A percentile compares a stretch with the other conserved stretches of the same genome.
Evolutionary conservation across 768 basidiomycete genomes (phyloP).

Genomic region (Trametopsis cervina): DNA sequence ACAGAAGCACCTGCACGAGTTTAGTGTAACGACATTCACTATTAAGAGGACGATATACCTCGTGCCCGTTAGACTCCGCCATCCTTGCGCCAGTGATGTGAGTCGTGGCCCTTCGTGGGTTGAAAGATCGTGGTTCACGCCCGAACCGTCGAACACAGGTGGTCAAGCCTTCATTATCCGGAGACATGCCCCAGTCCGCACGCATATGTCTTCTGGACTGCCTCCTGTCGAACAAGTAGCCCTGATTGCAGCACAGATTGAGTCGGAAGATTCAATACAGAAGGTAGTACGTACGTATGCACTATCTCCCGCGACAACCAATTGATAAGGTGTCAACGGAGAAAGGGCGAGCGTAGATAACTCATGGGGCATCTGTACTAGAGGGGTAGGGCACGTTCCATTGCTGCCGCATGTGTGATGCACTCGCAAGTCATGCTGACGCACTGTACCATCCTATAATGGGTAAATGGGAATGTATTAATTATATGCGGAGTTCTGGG

Average conservation of each 20-base stretch:
- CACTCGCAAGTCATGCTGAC: constrained; percentile 79
- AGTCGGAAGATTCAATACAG: constrained; percentile 3
- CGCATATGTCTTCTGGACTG: constrained; percentile 54
- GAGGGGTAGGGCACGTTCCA: constrained; percentile 58
- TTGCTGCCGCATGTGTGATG: constrained; percentile 57
- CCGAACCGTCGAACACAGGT: constrained; percentile 83
- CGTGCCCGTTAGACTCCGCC: constrained; percentile 64
- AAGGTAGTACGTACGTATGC: constrained; percentile 51
- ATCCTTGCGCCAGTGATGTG: constrained; percentile 76
- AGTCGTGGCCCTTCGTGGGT: constrained; percentile 35
- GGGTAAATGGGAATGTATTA: constrained; percentile 13
- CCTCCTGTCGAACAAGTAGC: constrained; percentile 78
- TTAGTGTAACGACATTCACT: constrained; percentile 21
- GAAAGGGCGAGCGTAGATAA: constrained; percentile 73
- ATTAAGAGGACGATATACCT: constrained; percentile 35
- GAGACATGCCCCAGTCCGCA: constrained; percentile 65
- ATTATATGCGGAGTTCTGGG: constrained; percentile 11
- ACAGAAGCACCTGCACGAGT: constrained; percentile 44
- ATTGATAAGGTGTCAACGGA: constrained; percentile 72
- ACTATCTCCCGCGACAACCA: constrained; percentile 79
- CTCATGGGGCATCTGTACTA: constrained; percentile 57
- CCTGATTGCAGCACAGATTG: constrained; percentile 34
- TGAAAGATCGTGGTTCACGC: constrained; percentile 29
- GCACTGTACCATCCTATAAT: constrained; percentile 83
- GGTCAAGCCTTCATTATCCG: constrained; percentile 44